A percentile compares a stretch with the other conserved stretches of the same genome.
Conservation (phyloP, 116 monocot species). For the Zostera marina region DNA sequence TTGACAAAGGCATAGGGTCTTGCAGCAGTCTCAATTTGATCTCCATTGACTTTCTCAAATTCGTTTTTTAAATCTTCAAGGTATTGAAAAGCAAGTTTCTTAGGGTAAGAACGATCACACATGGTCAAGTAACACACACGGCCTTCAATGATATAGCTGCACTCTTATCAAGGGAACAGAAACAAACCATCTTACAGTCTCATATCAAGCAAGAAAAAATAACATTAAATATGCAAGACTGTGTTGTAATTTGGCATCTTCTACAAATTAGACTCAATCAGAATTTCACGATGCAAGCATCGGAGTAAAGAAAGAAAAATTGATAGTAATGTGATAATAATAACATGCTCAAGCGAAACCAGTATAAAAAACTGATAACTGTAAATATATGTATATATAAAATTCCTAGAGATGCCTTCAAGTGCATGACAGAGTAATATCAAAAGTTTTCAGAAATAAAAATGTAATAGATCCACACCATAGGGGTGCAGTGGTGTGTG, state of each 20-base stretch:
- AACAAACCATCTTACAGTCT: background rate
- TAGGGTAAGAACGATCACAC: conserved; percentile 97
- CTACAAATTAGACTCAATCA: no score
- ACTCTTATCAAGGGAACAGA: conserved; percentile 25
- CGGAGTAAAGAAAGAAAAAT: no score
- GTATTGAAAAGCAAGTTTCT: conserved; percentile 98
- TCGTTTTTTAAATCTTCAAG: conserved; percentile 96
- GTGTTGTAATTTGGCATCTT: no score
- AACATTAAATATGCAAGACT: background rate
- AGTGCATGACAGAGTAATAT: background rate
- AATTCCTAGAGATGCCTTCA: background rate
- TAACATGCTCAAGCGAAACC: background rate
- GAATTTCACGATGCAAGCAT: no score
- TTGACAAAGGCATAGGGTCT: conserved; percentile 98
- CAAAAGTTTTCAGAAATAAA: no score
- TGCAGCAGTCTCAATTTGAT: conserved; percentile 92
- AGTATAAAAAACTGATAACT: no score
- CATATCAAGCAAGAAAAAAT: background rate
- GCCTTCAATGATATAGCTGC: conserved; percentile 91
- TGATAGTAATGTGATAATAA: no score
- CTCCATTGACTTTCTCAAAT: conserved; percentile 79
- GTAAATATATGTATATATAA: background rate
- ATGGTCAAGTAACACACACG: conserved; percentile 97
- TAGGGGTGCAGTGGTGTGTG: no score
- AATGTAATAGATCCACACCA: no score